Evolutionary conservation across 2,329 filamentous ascomycete species (phyloP), one percentile per base, ranked within the genome.

Genomic region (Stylonectria norvegica): DNA sequence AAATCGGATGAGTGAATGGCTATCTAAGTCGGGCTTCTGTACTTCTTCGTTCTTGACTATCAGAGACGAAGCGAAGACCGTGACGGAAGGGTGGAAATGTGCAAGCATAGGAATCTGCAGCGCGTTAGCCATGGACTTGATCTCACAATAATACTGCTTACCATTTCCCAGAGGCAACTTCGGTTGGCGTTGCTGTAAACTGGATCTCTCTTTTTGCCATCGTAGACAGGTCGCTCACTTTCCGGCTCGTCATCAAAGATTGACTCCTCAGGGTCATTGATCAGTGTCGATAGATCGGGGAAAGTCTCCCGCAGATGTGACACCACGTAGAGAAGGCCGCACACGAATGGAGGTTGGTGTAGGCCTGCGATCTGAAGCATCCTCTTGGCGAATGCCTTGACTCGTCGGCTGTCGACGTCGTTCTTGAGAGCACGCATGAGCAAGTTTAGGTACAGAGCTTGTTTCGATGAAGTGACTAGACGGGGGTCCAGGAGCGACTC

Each of bases 371-470:
- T 74, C 62, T 98, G 93, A 31, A 97, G 71, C 64, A 98, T 79
- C 46, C 93, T 80, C 71, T 98, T 98, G 30, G 90, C 84, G 59
- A 98, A 98, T 2, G 93, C 93, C 67, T 97, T 95, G 42, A 97
- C 87, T 23, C 93, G 82, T 53, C 90, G 89, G 44, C 88, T 79
- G 62, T 90, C 93, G n/a, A 91, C 70, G 57, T 98, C 93, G 23
- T 83, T 81, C 69, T 95, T 97, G 47, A 98, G 69, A 10, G 91
- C 81, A 52, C 88, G 84, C 64, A 90, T 93, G 4, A 98, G 69
- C 12, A 98, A 74, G 59, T 98, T 98, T 46, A 98, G 76, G 60
- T 96, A 98, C 54, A 98, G 77, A 22, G 91, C 83, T 61, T 98
- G 91, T 66, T 98, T 98, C 3, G 91, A 97, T 5, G 91, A 95